Evolutionary conservation across 2,329 filamentous ascomycete species (phyloP), one percentile per base, ranked within the genome.

Genomic region (Calonectria ilicicola): DNA sequence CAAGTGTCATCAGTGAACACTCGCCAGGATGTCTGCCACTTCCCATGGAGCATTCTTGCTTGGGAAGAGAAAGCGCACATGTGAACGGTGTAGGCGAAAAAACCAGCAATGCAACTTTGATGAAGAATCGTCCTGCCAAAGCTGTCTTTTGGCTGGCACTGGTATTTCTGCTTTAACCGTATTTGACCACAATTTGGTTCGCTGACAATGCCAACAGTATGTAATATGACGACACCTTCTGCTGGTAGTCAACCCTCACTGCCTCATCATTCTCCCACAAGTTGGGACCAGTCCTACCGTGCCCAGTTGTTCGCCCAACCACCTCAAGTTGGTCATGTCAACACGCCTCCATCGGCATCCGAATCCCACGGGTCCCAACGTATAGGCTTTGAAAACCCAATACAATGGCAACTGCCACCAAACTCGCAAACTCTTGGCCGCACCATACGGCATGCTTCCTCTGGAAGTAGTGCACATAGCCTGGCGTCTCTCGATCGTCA

Each of bases 401-500:
- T 40, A 26, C 65, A 60, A 23, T 67, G 49, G 65, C 49, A 67
- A 27, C 35, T 14, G 21, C 56, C 65, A 47, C 65, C 65, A 40
- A 27, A 49, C 9, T 58, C 51, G 4, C 65, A 46, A 14, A 32
- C 26, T 40, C 14, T 27, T 21, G 17, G 26, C 65, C 26, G 27
- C 17, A 44, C 65, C 12, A 10, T 19, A 19, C 49, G 29, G 19
- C 51, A 58, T 32, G 26, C 27, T 10, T 58, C 65, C 17, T 38
- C 65, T n/a, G 26, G 23, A 10, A 58, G 17, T 17, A 23, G 23
- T 35, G 46, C 8, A 32, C 47, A 14, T 14, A 46, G 46, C 26
- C 19, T 29, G 27, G 7, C 46, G 2, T 49, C 44, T 2, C 46
- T 38, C 26, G 23, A 19, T 26, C 44, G 47, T 5, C 26, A 23